These are phyloP conservation scores for Incumbomyces lentus DNA, from an alignment of 2,329 filamentous ascomycete species.

Conservation along the genomic window DNA sequence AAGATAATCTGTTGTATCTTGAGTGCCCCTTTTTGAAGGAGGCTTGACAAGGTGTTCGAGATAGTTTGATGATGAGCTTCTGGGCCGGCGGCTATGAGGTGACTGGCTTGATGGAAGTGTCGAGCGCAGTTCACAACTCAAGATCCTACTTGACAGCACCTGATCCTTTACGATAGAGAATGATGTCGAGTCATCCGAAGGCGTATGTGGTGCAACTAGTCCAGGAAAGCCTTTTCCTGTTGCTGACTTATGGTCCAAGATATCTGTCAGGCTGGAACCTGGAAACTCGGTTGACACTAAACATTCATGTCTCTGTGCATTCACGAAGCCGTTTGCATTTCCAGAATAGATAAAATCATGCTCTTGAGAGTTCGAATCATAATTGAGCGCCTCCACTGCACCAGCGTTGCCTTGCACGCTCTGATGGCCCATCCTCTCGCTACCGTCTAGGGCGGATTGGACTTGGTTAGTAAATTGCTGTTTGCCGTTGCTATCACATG, in stretches of 20 bases:
- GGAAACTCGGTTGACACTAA: not conserved
- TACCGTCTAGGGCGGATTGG: not conserved
- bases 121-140: not conserved
- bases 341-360: too few species aligned
- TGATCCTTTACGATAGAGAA: not conserved
- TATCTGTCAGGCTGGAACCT: not conserved
- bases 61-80: not conserved
- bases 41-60: slow-evolving; percentile 2
- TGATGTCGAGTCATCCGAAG: not conserved
- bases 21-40: not conserved
- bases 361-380: too few species aligned
- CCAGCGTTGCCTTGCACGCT: not conserved
- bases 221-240: not conserved
- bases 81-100: not conserved
- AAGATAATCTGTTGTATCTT: not conserved
- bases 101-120: not conserved
- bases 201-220: not conserved
- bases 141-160: not conserved
- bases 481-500: not conserved
- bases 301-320: too few species aligned
- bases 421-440: not conserved
- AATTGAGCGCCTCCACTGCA: too few species aligned
- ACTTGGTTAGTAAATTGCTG: not conserved
- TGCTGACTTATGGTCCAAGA: not conserved
- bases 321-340: too few species aligned